phyloP scores from a whole-genome alignment of 148 eudicot species.

The Arctostaphylos glauca region DNA sequence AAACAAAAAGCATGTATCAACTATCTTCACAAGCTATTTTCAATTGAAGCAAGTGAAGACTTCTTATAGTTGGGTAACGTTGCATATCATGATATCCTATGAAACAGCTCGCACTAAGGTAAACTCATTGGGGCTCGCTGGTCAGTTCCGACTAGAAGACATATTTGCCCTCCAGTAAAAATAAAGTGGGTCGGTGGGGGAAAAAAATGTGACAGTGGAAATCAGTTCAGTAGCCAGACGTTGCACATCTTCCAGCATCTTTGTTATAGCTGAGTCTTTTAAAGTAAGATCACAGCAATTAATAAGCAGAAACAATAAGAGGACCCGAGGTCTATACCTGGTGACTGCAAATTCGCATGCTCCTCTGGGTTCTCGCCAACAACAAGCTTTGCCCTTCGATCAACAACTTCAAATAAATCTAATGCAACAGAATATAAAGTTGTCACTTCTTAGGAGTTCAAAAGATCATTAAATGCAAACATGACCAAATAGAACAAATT shows the following conservation, averaged over 20 bases:
- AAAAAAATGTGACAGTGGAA: neutral
- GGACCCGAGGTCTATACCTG: slow-evolving; percentile 45
- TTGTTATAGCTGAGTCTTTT: neutral
- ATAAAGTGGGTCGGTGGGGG: neutral
- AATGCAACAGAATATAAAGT: slow-evolving; percentile 18
- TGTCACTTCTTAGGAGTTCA: slow-evolving; percentile 6
- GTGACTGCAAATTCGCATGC: slow-evolving; percentile 40
- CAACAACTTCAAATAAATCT: slow-evolving; percentile 98
- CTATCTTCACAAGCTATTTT: neutral
- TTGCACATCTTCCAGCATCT: neutral
- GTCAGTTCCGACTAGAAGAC: neutral
- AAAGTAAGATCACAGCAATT: neutral
- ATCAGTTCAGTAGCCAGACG: neutral
- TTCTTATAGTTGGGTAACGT: neutral
- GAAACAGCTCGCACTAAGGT: neutral
- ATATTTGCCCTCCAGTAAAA: neutral
- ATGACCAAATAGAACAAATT: neutral
- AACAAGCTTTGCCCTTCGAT: slow-evolving; percentile 91
- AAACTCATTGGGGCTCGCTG: neutral
- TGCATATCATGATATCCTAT: neutral
- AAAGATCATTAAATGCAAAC: neutral
- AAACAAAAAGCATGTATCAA: neutral
- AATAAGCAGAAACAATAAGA: neutral
- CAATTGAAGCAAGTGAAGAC: neutral
- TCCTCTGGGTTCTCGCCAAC: slow-evolving; percentile 84